Evolutionary conservation across 495 filamentous ascomycete genomes (phyloP).

Genomic region (Penicillium canariense): DNA sequence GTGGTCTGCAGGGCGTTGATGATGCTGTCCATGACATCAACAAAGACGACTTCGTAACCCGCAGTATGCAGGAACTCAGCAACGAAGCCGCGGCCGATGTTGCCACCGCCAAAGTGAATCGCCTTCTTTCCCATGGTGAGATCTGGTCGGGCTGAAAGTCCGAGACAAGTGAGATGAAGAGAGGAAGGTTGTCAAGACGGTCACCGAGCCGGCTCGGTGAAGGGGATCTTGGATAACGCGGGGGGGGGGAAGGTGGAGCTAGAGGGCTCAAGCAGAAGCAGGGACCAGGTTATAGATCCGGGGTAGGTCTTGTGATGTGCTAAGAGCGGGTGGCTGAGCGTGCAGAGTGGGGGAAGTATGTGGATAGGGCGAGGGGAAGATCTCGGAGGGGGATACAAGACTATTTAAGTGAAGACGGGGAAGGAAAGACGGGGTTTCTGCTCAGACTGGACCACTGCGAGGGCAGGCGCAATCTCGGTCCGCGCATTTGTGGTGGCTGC

Average conservation of each 20-base stretch:
- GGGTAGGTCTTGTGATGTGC: conserved; percentile 12
- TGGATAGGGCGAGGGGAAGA: neutral
- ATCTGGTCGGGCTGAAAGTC: conserved; percentile 7
- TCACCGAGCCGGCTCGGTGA: no score
- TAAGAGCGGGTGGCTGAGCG: conserved; percentile 14
- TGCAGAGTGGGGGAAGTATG: conserved; percentile 8
- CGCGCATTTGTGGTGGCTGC: no score
- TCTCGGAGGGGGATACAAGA: neutral
- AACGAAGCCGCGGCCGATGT: conserved; percentile 74
- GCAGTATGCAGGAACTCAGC: conserved; percentile 72
- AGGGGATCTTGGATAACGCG: no score
- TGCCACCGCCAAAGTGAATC: conserved; percentile 91
- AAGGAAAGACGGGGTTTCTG: no score
- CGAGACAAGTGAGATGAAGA: conserved; percentile 3
- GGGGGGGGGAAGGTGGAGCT: no score
- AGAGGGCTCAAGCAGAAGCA: neutral
- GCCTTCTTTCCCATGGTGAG: conserved; percentile 69
- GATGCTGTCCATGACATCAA: conserved; percentile 81
- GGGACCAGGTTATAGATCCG: neutral
- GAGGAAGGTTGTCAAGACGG: no score
- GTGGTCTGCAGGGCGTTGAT: conserved; percentile 73
- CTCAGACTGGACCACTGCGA: no score
- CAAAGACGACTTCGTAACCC: conserved; percentile 88
- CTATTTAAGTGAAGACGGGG: neutral
- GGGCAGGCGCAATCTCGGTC: no score